A percentile compares a stretch with the other conserved stretches of the same genome.
These are phyloP conservation scores for Beauveria sp. DNA, from an alignment of 2,329 filamentous ascomycete genomes.

Conservation along the genomic window DNA sequence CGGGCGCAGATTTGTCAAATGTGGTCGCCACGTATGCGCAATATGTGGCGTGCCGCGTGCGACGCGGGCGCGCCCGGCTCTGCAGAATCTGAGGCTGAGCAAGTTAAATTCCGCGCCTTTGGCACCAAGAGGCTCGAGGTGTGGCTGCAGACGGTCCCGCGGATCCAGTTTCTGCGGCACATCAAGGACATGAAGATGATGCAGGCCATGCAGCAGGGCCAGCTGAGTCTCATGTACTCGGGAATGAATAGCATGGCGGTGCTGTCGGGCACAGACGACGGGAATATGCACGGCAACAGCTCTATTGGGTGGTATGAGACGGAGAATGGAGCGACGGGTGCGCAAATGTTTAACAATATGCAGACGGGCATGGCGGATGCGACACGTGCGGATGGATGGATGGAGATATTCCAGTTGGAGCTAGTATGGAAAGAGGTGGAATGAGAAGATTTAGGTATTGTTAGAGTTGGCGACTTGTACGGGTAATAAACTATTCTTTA, in stretches of 20 bases:
- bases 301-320: conserved; percentile 28
- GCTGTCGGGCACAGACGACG: conserved; percentile 22
- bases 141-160: conserved; percentile 22
- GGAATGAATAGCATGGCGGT: conserved; percentile 22
- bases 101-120: conserved; percentile 22
- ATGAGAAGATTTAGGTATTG: conserved; percentile 9
- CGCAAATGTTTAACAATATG: conserved; percentile 27
- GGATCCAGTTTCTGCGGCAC: conserved; percentile 20
- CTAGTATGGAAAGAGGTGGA: conserved; percentile 26
- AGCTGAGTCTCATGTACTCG: conserved; percentile 25
- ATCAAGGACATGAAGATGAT: conserved; percentile 24
- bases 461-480: background rate
- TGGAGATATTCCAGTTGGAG: conserved; percentile 20
- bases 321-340: conserved; percentile 24
- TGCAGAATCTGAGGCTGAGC: conserved; percentile 17
- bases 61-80: conserved; percentile 20
- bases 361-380: conserved; percentile 22
- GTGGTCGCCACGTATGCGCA: conserved; percentile 32
- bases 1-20: conserved; percentile 26
- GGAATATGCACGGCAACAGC: conserved; percentile 26
- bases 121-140: conserved; percentile 20
- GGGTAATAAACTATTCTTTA: too few species aligned
- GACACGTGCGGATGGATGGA: conserved; percentile 20
- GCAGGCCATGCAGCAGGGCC: conserved; percentile 26
- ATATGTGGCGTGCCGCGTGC: conserved; percentile 23